A percentile compares a stretch with the other conserved stretches of the same genome.
Conservation (phyloP, 1,284 basidiomycete genomes). For the Pseudozyma hubeiensis region DNA sequence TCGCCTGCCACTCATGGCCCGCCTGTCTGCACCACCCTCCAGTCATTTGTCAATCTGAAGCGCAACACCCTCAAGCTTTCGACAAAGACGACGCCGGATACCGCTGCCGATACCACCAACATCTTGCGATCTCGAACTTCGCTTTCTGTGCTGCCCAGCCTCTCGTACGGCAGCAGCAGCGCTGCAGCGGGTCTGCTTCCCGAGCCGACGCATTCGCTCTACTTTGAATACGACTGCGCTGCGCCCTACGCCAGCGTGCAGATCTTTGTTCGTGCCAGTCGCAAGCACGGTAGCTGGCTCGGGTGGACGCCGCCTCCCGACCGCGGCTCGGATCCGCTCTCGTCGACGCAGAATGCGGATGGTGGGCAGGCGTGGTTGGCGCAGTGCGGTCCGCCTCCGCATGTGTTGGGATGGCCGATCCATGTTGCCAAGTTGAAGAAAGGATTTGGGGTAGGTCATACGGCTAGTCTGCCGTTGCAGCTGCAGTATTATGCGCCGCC, state of each 20-base stretch:
- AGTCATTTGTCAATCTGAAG: conserved; percentile 65
- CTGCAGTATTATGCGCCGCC: conserved; percentile 58
- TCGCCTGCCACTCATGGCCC: conserved; percentile 18
- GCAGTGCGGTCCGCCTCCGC: conserved; percentile 54
- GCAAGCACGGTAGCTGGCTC: conserved; percentile 64
- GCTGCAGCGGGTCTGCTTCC: conserved; percentile 18
- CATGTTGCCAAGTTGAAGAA: conserved; percentile 51
- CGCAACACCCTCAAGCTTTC: conserved; percentile 60
- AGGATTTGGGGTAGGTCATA: conserved; percentile 49
- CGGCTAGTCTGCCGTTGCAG: conserved; percentile 40
- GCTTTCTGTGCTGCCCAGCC: conserved; percentile 36
- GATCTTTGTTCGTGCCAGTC: conserved; percentile 60
- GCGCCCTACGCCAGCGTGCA: conserved; percentile 57
- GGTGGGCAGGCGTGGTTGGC: conserved; percentile 27
- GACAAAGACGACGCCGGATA: conserved; percentile 4
- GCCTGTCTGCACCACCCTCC: conserved; percentile 61
- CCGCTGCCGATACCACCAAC: conserved; percentile 20
- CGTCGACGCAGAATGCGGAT: conserved; percentile 10
- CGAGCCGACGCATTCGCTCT: conserved; percentile 54
- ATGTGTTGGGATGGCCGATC: conserved; percentile 62
- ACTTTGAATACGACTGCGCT: conserved; percentile 64
- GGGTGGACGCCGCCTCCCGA: conserved; percentile 22
- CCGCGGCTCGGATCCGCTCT: conserved; percentile 15
- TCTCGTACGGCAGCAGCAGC: conserved; percentile 18
- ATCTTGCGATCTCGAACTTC: conserved; percentile 31